Evolutionary conservation across 441 rosid species (phyloP), one percentile per base, ranked within the genome.

Genomic region (Kokia cookei): DNA sequence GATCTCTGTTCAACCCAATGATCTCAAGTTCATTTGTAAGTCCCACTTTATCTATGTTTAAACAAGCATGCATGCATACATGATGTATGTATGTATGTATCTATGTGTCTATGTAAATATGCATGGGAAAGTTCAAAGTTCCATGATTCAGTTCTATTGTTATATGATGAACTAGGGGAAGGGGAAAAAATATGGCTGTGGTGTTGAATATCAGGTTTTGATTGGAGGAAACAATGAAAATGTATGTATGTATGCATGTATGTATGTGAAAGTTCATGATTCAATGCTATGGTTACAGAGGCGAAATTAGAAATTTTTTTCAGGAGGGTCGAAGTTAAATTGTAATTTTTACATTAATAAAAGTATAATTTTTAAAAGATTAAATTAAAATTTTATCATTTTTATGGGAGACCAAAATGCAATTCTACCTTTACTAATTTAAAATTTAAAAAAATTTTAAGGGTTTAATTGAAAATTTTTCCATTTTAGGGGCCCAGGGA

Each of bases 1-100:
- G 73, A 88, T 95, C 90, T 87, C 96, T 55, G 88, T 95, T 80
- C 97, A 93, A 80, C 99, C 99, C 57, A 96, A 90, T 42, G 98
- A 95, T 76, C 94, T 95, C 84, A 87, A 82, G 80, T 93, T 95
- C 82, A 72, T 77, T 27, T 86, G 99, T 95, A 86, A 55, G 86
- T 59, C 37, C 40, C 40, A 27, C 17, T 76, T 67, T 68, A 47
- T 53, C 10, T 42, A 22, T 65, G 55, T 63, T 13, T 40, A 1
- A 17, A 6, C 7, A 6, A 37, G 48, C 47, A 73, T 64, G 51
- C 50, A 6, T 53, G 48, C 47, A 73, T 64, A 37, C 50, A 64
- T 63, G 70, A 61, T 55, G 73, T 14, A 45, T 43, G 10, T 15
- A 57, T 13, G 11, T 66, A 3, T 47, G 54, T 37, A 15, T 61